Base-by-base conservation (phyloP, 1,284 basidiomycete species). In the Microbotryomycetes sp. region DNA sequence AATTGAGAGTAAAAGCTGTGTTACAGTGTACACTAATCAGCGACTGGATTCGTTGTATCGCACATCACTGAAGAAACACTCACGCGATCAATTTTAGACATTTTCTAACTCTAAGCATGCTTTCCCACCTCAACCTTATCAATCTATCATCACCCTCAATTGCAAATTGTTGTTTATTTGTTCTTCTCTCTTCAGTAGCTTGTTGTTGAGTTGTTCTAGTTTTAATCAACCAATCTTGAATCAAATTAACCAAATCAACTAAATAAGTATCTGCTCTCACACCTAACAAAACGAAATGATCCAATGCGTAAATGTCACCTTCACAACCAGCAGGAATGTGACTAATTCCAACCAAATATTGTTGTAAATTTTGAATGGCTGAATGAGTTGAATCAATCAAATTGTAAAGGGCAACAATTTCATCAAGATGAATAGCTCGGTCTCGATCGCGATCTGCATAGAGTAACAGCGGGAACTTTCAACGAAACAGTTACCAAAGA, bases 1-100 rank as follows among this genome's bases (percentile, higher is more conserved):
- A 68, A 61, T 30, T 66, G 65, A 4, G 65, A 57, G 58, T 67
- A 67, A 60, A 67, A 67, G n/a, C 36, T 42, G 36, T 57, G 26
- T n/a, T n/a, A n/a, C n/a, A n/a, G n/a, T n/a, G n/a, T n/a, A n/a
- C n/a, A n/a, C n/a, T n/a, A n/a, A n/a, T n/a, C n/a, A n/a, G n/a
- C n/a, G n/a, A n/a, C n/a, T n/a, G n/a, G n/a, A n/a, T n/a, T n/a
- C n/a, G n/a, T n/a, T n/a, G n/a, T n/a, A n/a, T n/a, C n/a, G n/a
- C n/a, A n/a, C n/a, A n/a, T n/a, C n/a, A n/a, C n/a, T n/a, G n/a
- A n/a, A 42, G 36, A 19, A 12, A 9, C 12, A 31, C 42, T 28
- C 23, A 60, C 63, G 64, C 54, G 4, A 59, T 42, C 7, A 68
- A 54, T 49, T 66, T 65, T 23, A 68, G 30, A 36, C 64, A 68